phyloP scores from a whole-genome alignment of 495 filamentous ascomycete genomes.

The Daldinia concentrica region DNA sequence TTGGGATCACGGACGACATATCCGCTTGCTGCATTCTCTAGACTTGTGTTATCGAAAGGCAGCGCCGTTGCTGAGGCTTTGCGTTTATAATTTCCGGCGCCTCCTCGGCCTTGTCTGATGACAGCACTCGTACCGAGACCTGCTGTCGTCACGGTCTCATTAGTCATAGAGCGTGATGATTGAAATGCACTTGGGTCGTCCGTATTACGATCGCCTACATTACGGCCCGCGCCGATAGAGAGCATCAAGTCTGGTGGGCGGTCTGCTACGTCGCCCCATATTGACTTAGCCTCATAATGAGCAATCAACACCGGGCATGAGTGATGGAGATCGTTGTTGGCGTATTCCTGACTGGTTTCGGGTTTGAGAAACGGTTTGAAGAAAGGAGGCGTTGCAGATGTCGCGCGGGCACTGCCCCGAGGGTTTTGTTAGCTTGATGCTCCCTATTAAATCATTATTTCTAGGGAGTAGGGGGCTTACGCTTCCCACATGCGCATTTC shows the following conservation, averaged over 20 bases:
- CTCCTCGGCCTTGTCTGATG: constrained; percentile 42
- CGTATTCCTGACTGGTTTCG: constrained; percentile 49
- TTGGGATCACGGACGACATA: constrained; percentile 44
- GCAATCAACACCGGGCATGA: constrained; percentile 61
- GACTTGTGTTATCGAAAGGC: neutral
- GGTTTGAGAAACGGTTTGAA: constrained; percentile 59
- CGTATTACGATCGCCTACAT: constrained; percentile 36
- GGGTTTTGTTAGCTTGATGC: constrained; percentile 29
- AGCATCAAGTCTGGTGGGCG: constrained; percentile 58
- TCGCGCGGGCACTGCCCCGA: constrained; percentile 52
- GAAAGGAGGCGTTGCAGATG: constrained; percentile 58
- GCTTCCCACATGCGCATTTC: constrained; percentile 65
- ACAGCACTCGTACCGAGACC: constrained; percentile 28
- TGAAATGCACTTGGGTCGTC: constrained; percentile 24
- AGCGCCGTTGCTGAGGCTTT: constrained; percentile 23
- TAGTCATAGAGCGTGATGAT: constrained; percentile 36
- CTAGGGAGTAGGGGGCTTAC: constrained; percentile 43
- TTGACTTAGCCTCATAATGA: constrained; percentile 56
- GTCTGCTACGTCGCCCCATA: constrained; percentile 55
- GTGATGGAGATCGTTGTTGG: constrained; percentile 57
- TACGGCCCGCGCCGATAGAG: constrained; percentile 56
- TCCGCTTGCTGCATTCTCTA: constrained; percentile 24
- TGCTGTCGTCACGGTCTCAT: constrained; percentile 34
- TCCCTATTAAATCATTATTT: neutral
- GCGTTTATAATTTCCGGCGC: constrained; percentile 45